These are phyloP conservation scores for Singerocomus inundabilis DNA, from an alignment of 1,284 basidiomycete species.

Conservation along the genomic window DNA sequence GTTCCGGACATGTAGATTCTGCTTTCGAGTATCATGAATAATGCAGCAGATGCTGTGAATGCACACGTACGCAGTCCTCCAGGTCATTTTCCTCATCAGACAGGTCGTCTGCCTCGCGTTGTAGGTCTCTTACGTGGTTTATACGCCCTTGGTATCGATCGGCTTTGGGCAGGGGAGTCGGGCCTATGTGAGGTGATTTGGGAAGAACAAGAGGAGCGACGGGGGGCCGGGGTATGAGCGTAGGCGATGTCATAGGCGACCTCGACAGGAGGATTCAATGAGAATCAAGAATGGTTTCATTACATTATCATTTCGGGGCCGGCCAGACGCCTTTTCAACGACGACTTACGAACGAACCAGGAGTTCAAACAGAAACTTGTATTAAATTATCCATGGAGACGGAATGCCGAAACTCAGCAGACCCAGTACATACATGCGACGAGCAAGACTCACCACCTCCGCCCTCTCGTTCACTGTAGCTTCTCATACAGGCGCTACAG, in stretches of 20 bases:
- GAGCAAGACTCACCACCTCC: too few species aligned
- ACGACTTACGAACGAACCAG: too few species aligned
- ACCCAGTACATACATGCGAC: too few species aligned
- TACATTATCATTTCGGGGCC: not conserved
- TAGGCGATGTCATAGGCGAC: slow-evolving; percentile 60
- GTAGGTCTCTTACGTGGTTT: slow-evolving; percentile 64
- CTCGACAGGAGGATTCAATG: slow-evolving; percentile 23
- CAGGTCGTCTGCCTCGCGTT: slow-evolving; percentile 79
- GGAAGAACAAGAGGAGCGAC: slow-evolving; percentile 66
- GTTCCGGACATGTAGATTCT: slow-evolving; percentile 61
- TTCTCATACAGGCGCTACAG: too few species aligned
- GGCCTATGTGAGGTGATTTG: slow-evolving; percentile 62
- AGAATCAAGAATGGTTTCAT: too few species aligned
- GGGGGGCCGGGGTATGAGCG: slow-evolving; percentile 60
- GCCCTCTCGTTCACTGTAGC: too few species aligned
- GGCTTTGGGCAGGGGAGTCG: slow-evolving; percentile 53
- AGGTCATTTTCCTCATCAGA: slow-evolving; percentile 82
- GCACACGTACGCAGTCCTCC: slow-evolving; percentile 59
- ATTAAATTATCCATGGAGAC: too few species aligned
- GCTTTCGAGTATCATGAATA: slow-evolving; percentile 2
- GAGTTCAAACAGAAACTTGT: too few species aligned
- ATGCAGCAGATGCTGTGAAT: not conserved
- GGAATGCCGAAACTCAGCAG: too few species aligned
- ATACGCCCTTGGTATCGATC: slow-evolving; percentile 52
- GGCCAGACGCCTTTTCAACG: too few species aligned